Evolutionary conservation across 768 basidiomycete species (phyloP), one percentile per base, ranked within the genome.

Genomic region (Phlegmacium glaucopus): DNA sequence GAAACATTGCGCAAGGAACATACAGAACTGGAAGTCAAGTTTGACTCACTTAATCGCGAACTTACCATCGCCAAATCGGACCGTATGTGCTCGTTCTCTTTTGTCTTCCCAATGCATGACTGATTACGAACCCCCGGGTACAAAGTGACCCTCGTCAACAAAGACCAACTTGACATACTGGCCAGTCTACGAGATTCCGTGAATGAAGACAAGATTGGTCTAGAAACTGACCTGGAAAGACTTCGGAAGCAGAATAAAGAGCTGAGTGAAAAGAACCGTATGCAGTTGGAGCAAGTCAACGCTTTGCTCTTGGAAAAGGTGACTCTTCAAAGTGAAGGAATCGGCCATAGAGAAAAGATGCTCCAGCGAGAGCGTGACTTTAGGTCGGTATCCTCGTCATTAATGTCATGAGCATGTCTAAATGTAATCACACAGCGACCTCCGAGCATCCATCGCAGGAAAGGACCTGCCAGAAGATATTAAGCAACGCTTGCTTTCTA

Each of bases 121-220:
- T 30, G 36, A 29, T n/a, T n/a, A n/a, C n/a, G 18, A 39, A 25
- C n/a, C 38, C 25, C 15, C 22, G 32, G 55, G 11, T 39, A 30
- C 28, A 10, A 58, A 95, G 94, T 97, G 59, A 88, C 81, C 38
- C 77, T 98, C 37, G 87, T 97, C 38, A 89, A 93, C 72, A 92
- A 90, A 63, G 93, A 96, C 61, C 92, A 97, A 62, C 72, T 94
- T 16, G 94, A 94, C 44, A 92, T 94, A 48, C 82, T 98, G 27
- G 77, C 84, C 2, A 83, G 83, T 6, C 70, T 96, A 22, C 84
- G 94, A 35, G 90, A 92, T 49, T 92, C 89, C 1, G 89, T 95
- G 36, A 87, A 85, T 60, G 85, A 89, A 61, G 94, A 97, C 65
- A 93, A 93, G 64, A 75, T 76, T 10, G 78, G 71, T 11, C 75